These are phyloP conservation scores for Fusarium subglutinans DNA, from an alignment of 2,329 filamentous ascomycete species.

Conservation along the genomic window DNA sequence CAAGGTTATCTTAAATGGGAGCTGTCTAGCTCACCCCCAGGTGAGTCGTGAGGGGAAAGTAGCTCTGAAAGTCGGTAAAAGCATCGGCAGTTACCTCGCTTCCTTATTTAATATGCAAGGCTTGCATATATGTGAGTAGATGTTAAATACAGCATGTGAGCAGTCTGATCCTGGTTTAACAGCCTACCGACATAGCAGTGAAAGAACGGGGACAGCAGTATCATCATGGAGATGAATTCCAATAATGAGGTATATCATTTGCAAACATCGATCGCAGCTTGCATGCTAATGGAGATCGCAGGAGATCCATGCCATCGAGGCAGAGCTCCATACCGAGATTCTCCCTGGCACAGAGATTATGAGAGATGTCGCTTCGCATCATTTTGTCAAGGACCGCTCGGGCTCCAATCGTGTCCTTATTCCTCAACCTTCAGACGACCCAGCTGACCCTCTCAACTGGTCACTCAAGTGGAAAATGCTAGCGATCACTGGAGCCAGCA, in stretches of 20 bases:
- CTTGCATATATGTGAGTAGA: not conserved
- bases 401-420: not conserved
- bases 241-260: not conserved
- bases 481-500: not conserved
- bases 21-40: not conserved
- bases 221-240: not conserved
- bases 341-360: not conserved
- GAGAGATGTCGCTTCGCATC: not conserved
- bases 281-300: not conserved
- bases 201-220: not conserved
- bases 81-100: not conserved
- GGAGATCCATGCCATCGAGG: not conserved
- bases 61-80: not conserved
- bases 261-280: fast-evolving
- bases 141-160: not conserved
- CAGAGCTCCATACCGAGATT: not conserved
- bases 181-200: not conserved
- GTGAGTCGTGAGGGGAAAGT: not conserved
- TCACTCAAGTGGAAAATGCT: not conserved
- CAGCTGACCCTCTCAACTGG: not conserved
- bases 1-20: not conserved
- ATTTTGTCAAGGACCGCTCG: not conserved
- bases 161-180: too few species aligned
- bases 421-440: not conserved
- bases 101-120: not conserved